Conservation (phyloP, 192 early-diverging fungal genomes). For the Backusella morwellensis region DNA sequence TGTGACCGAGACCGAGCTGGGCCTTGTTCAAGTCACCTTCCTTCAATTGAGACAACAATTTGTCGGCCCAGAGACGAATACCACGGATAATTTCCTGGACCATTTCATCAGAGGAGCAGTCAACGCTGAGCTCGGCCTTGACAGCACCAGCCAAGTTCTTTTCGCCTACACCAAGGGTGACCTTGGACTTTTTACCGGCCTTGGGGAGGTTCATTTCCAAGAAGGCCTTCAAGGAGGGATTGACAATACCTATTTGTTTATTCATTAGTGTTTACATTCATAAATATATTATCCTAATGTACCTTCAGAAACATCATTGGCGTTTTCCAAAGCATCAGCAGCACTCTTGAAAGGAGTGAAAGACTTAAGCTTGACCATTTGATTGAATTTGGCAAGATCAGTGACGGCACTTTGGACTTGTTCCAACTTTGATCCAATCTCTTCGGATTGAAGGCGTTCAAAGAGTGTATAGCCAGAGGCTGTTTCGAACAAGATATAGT, state of each 20-base stretch:
- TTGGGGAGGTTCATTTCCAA: conserved; percentile 93
- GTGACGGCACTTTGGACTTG: conserved; percentile 79
- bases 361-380: conserved; percentile 84
- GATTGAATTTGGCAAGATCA: conserved; percentile 89
- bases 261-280: neutral
- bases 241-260: conserved; percentile 69
- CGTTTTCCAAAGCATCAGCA: conserved; percentile 96
- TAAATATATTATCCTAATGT: neutral
- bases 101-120: conserved; percentile 79
- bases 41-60: conserved; percentile 87
- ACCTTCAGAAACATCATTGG: conserved; percentile 98
- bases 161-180: conserved; percentile 86
- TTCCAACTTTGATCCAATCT: conserved; percentile 92
- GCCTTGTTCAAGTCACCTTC: conserved; percentile 89
- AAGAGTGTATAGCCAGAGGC: conserved; percentile 97
- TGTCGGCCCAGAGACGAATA: conserved; percentile 87
- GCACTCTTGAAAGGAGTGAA: conserved; percentile 97
- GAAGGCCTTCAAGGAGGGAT: conserved; percentile 86
- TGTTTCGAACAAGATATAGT: conserved; percentile 88
- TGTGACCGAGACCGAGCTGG: conserved; percentile 97
- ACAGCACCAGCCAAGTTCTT: conserved; percentile 78
- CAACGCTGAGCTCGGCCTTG: conserved; percentile 71
- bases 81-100: conserved; percentile 93
- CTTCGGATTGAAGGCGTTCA: conserved; percentile 90
- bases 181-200: conserved; percentile 68